Evolutionary conservation across 1,284 basidiomycete species (phyloP).

Genomic region (Trichosporon inkin): DNA sequence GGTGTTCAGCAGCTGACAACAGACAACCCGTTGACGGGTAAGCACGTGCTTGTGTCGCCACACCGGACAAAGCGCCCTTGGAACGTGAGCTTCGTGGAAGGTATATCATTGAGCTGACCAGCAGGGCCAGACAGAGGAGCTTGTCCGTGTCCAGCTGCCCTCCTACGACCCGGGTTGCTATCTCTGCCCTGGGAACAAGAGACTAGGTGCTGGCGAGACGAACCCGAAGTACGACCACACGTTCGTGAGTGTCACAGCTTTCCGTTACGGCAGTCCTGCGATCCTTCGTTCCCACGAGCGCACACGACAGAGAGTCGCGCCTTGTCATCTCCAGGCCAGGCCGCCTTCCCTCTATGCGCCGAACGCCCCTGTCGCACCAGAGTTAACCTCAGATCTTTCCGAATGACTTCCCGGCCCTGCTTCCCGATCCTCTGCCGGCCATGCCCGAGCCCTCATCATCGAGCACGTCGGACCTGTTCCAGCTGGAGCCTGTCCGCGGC

Average conservation of each 20-base stretch:
- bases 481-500: slow-evolving; percentile 69
- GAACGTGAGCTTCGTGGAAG: slow-evolving; percentile 31
- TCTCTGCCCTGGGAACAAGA: slow-evolving; percentile 80
- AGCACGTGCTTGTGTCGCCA: slow-evolving; percentile 74
- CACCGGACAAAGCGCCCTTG: slow-evolving; percentile 57
- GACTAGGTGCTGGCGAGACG: slow-evolving; percentile 63
- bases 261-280: too few species aligned
- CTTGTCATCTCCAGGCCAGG: too few species aligned
- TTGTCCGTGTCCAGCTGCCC: slow-evolving; percentile 58
- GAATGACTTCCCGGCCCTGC: slow-evolving; percentile 82
- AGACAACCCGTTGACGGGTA: slow-evolving; percentile 50
- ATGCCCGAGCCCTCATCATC: slow-evolving; percentile 25
- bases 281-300: too few species aligned
- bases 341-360: too few species aligned
- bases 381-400: slow-evolving; percentile 56
- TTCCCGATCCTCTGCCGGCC: slow-evolving; percentile 51
- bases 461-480: slow-evolving; percentile 55
- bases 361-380: too few species aligned
- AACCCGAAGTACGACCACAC: slow-evolving; percentile 71
- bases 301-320: too few species aligned
- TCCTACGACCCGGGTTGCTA: slow-evolving; percentile 76
- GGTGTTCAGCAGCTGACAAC: slow-evolving; percentile 13
- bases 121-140: slow-evolving; percentile 75
- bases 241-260: slow-evolving; percentile 53
- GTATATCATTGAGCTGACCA: slow-evolving; percentile 52